Evolutionary conservation across 495 filamentous ascomycete species (phyloP), one percentile per base, ranked within the genome.

Genomic region (Choiromyces venosus): DNA sequence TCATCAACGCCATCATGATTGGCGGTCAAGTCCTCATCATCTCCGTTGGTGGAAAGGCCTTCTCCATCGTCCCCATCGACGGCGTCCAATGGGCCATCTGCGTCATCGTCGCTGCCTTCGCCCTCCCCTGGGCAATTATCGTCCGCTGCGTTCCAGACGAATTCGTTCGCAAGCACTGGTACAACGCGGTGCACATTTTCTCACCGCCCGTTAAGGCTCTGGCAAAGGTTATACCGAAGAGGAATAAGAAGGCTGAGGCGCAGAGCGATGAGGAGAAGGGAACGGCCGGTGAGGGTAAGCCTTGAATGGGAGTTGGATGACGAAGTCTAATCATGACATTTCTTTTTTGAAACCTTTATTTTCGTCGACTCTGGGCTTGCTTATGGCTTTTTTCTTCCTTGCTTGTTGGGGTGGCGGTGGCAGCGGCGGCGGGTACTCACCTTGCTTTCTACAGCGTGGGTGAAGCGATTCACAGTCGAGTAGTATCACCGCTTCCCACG

Each of bases 1-100:
- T 82, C n/a, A 94, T 96, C 83, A 93, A 91, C 83, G 77, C 85
- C 66, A 84, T 94, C 78, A 94, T 96, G 88, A 85, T 92, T 72
- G 92, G 86, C 37, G 90, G 89, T 40, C 93, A 96, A 78, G 82
- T 95, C 74, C 86, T 93, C 81, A 96, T 96, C 75, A 85, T 95
- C 71, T 92, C 89, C 74, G 87, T 94, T 38, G 93, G 92, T 29
- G 88, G 88, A 70, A 82, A 82, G 25, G 91, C 93, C 4, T 94
- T 96, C 82, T 86, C 87, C 52, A 91, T 96, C 77, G 87, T 87
- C n/a, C 67, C 74, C 7, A 86, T 94, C 68, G 88, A 86, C 36
- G 86, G 87, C 21, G 82, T 84, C 16, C 91, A 93, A 81, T 96
- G 93, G 93, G 91, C 83, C 14, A 87, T 92, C 44, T 92, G 91